Percentiles rank a stretch among this genome's conserved stretches.
Conservation (phyloP, 108 stramenopile species). For the Mediolabrus comicus region DNA sequence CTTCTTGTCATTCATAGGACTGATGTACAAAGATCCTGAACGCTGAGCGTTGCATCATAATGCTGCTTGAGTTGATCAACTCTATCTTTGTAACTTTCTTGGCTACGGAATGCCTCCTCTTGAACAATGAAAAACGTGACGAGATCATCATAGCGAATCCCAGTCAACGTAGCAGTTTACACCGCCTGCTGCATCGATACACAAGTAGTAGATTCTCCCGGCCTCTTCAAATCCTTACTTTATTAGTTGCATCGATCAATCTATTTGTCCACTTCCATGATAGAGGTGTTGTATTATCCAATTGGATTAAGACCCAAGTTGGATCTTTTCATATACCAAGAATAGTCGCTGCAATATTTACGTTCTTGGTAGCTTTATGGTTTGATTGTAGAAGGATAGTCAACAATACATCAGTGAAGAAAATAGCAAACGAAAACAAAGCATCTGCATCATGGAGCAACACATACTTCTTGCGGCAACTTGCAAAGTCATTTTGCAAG, state of each 20-base stretch:
- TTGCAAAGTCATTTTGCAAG: conserved; percentile 51
- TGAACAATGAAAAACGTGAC: conserved; percentile 6
- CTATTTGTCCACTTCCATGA: conserved; percentile 55
- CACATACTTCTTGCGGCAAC: conserved; percentile 26
- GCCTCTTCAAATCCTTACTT: conserved; percentile 8
- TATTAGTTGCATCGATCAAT: conserved; percentile 44
- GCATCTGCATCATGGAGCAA: conserved; percentile 34
- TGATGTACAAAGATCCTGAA: too few species aligned
- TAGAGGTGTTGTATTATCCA: conserved; percentile 20
- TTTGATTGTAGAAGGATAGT: conserved; percentile 54
- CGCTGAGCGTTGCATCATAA: too few species aligned
- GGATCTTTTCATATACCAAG: conserved; percentile 57
- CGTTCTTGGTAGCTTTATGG: conserved; percentile 64
- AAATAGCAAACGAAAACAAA: background rate
- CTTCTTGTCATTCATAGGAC: too few species aligned
- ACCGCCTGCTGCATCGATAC: background rate
- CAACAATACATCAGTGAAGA: background rate
- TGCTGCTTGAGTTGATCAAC: conserved; percentile 76
- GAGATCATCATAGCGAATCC: background rate
- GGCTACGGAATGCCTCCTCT: conserved; percentile 65
- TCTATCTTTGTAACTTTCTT: conserved; percentile 79
- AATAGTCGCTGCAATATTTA: conserved; percentile 55
- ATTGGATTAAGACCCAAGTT: conserved; percentile 19
- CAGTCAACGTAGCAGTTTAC: background rate
- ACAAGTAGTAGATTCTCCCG: background rate